Percentiles rank a stretch among this genome's conserved stretches.
These are phyloP conservation scores for Penicillium nucicola DNA, from an alignment of 495 filamentous ascomycete species.

Conservation along the genomic window DNA sequence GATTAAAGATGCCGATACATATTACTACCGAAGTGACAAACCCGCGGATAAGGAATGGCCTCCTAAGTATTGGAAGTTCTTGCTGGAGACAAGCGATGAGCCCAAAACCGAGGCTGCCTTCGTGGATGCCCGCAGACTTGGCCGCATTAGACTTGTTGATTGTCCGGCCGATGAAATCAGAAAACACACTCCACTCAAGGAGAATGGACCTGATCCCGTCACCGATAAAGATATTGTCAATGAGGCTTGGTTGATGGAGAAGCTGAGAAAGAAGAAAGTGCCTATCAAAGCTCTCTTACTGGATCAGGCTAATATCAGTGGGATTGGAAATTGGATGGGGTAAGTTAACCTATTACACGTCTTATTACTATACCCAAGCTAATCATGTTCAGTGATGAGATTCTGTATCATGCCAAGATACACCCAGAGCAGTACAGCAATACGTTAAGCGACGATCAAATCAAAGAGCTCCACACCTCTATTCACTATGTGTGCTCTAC, in stretches of 20 bases:
- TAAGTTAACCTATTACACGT: constrained; percentile 28
- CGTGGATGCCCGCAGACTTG: constrained; percentile 75
- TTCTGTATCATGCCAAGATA: constrained; percentile 79
- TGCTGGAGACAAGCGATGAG: constrained; percentile 60
- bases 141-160: constrained; percentile 76
- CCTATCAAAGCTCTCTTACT: constrained; percentile 84
- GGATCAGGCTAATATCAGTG: constrained; percentile 86
- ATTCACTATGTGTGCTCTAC: constrained; percentile 75
- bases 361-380: constrained; percentile 2
- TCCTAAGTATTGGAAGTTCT: constrained; percentile 86
- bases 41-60: constrained; percentile 70
- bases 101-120: constrained; percentile 73
- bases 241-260: constrained; percentile 63
- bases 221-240: constrained; percentile 75
- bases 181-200: constrained; percentile 71
- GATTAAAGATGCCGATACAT: constrained; percentile 69
- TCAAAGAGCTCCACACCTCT: constrained; percentile 66
- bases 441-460: constrained; percentile 68
- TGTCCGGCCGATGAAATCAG: constrained; percentile 73
- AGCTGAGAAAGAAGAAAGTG: constrained; percentile 69
- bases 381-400: constrained; percentile 63
- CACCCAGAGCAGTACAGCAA: constrained; percentile 93
- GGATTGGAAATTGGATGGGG: constrained; percentile 96
- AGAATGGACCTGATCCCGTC: constrained; percentile 92
- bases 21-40: constrained; percentile 72